Base-by-base conservation (phyloP, 225 moss, liverwort and hornwort species). In the Antitrichia curtipendula region DNA sequence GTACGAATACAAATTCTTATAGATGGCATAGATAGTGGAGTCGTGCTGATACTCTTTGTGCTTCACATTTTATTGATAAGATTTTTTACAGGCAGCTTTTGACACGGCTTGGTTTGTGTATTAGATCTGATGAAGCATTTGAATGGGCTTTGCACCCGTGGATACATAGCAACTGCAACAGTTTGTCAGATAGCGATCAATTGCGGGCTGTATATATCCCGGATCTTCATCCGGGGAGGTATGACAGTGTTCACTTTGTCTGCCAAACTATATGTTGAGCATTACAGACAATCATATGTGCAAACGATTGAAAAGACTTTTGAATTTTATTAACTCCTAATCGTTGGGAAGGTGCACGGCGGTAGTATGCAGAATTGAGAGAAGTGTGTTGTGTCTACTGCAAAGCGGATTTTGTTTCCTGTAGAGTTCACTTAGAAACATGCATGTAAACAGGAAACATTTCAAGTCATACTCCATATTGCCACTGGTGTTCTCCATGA, bases 121-220 rank as follows among this genome's bases (percentile, higher is more conserved):
- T 76, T 88, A 96, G 96, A 81, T 93, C 95, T 50, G 89, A 94
- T 75, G 88, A 93, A 84, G 87, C 93, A 83, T 93, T 92, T 74
- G 93, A 95, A 89, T 94, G 95, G 95, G 89, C 86, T 74, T 86
- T 95, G 88, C 91, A 94, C 90, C 96, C 95, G 49, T 94, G 96
- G 96, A 95, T 96, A 86, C 95, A 96, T 83, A 96, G 92, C 88
- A 96, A 92, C 88, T 96, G 96, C 92, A 96, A 96, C 88, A 94
- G 87, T 87, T 71, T 94, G 85, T 84, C 92, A 70, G 92, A 96
- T 93, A 88, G 81, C 52, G 92, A 96, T 88, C 95, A 96, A 90
- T 87, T 93, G 84, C 93, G 95, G 45, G 74, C 91, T 91, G 94
- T 96, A 54, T 90, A 89, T 28, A 94, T 96, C 68, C 96, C 94